A percentile compares a stretch with the other conserved stretches of the same genome.
These are phyloP conservation scores for Licmophora abbreviata DNA, from an alignment of 108 stramenopile species.

Conservation along the genomic window DNA sequence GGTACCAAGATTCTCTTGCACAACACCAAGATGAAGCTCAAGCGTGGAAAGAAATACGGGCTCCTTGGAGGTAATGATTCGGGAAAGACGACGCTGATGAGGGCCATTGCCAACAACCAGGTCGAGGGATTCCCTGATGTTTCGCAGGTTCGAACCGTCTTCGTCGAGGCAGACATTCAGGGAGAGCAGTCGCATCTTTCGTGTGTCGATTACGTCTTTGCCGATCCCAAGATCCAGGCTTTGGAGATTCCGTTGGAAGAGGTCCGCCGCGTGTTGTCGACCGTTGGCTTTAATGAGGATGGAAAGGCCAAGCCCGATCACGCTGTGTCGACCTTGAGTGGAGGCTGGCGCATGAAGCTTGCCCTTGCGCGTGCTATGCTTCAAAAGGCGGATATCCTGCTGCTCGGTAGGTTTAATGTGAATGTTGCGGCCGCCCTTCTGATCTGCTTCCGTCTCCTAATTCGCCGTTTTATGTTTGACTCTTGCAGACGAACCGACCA, in stretches of 20 bases:
- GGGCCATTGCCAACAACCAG: conserved; percentile 98
- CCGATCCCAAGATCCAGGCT: conserved; percentile 83
- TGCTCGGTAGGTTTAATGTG: too few species aligned
- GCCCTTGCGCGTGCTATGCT: conserved; percentile 98
- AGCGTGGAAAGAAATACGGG: conserved; percentile 96
- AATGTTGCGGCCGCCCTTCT: too few species aligned
- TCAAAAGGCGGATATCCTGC: conserved; percentile 97
- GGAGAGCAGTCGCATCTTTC: conserved; percentile 96
- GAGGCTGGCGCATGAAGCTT: conserved; percentile 99
- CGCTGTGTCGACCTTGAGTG: conserved; percentile 94
- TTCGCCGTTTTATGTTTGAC: conserved; percentile 13
- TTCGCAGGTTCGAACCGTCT: conserved; percentile 93
- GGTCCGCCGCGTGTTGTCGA: conserved; percentile 83
- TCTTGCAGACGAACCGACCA: conserved; percentile 99
- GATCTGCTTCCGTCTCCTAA: background rate
- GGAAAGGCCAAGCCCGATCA: conserved; percentile 96
- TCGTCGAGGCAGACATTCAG: conserved; percentile 99
- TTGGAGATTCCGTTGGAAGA: conserved; percentile 70
- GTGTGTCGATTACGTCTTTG: conserved; percentile 92
- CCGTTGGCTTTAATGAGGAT: conserved; percentile 94
- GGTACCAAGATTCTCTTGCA: conserved; percentile 99
- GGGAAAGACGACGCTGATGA: conserved; percentile 99
- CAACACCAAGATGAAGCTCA: conserved; percentile 98
- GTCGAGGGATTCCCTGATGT: conserved; percentile 99
- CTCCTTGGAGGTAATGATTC: conserved; percentile 97